Base-by-base conservation (phyloP, 306 rosid species). In the Spatholobus suberectus region DNA sequence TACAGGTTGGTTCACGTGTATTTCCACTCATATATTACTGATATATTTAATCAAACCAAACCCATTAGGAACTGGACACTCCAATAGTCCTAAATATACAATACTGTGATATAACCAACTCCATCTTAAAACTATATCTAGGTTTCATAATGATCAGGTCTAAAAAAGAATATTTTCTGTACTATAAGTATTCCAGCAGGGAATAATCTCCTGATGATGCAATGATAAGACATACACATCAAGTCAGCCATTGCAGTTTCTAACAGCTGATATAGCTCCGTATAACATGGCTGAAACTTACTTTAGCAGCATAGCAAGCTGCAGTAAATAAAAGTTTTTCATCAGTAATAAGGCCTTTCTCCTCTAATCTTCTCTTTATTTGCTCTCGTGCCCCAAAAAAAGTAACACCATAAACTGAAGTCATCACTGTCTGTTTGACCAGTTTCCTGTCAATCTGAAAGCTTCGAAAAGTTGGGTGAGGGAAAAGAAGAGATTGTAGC, bases 361-460 rank as follows among this genome's bases (percentile, higher is more conserved):
- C 98, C 84, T 87, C 87, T 66, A 94, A 82, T 87, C 97, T 92
- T 90, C 77, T 88, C 78, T 90, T 94, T 73, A 94, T 92, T 85
- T 94, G 98, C 76, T 94, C 94, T 40, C 94, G 90, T 24, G 97
- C 98, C 81, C 97, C 98, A 87, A 94, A 87, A 71, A 82, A 94
- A 43, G 98, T 92, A 80, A 94, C 97, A 61, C 97, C 98, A 83
- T 92, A 94, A 35, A 94, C 97, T 63, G 98, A 94, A 84, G 97
- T 94, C 98, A 94, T 94, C 68, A 94, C 97, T 18, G 97, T 94
- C 81, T 94, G 97, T 79, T 91, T 94, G 76, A 94, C 97, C 82
- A 91, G 87, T 86, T 91, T 93, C 79, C 96, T 90, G 35, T 93
- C 97, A 75, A 93, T 90, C 98, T 93, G 93, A 76, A 91, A 88